Percentiles rank a stretch among this genome's conserved stretches.
phyloP scores from a whole-genome alignment of 257 asterid genomes.

The Hygrophila difformis region DNA sequence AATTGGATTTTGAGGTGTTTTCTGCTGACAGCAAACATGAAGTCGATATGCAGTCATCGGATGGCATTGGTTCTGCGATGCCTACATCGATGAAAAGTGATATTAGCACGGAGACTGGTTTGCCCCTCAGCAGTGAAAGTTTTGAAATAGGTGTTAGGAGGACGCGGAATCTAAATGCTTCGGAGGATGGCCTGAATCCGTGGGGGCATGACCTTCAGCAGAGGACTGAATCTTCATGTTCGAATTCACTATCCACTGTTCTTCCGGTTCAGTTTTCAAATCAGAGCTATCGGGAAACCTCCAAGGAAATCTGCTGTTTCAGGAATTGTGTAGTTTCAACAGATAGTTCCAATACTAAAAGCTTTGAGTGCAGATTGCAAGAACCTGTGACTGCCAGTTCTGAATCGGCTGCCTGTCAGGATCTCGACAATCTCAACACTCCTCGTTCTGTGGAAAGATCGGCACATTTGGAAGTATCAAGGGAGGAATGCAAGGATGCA shows the following conservation, averaged over 20 bases:
- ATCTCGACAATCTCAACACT: slow-evolving; percentile 6
- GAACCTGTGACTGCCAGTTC: slow-evolving; percentile 30
- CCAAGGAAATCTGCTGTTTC: slow-evolving; percentile 22
- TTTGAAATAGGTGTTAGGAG: slow-evolving; percentile 14
- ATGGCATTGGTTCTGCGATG: slow-evolving; percentile 9
- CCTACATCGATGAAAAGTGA: slow-evolving; percentile 28
- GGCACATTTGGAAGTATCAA: slow-evolving; percentile 13
- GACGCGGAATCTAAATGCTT: background rate
- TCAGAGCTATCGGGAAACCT: slow-evolving; percentile 20
- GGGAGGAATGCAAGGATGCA: slow-evolving; percentile 8
- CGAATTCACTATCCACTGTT: slow-evolving; percentile 24
- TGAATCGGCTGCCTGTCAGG: slow-evolving; percentile 22
- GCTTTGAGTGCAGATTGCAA: slow-evolving; percentile 20
- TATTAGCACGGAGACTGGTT: slow-evolving; percentile 19
- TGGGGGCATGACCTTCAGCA: slow-evolving; percentile 20
- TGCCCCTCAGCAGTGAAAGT: slow-evolving; percentile 14
- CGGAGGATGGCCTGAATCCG: slow-evolving; percentile 17
- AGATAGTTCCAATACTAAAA: slow-evolving; percentile 24
- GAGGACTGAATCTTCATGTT: slow-evolving; percentile 42
- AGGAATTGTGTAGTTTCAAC: slow-evolving; percentile 20
- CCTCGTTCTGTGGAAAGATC: slow-evolving; percentile 14
- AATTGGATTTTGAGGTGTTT: slow-evolving; percentile 16
- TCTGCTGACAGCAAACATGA: slow-evolving; percentile 19
- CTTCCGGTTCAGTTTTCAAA: slow-evolving; percentile 19
- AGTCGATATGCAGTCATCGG: slow-evolving; percentile 22